Conservation (phyloP, 306 rosid species). For the Inga leiocalycina region DNA sequence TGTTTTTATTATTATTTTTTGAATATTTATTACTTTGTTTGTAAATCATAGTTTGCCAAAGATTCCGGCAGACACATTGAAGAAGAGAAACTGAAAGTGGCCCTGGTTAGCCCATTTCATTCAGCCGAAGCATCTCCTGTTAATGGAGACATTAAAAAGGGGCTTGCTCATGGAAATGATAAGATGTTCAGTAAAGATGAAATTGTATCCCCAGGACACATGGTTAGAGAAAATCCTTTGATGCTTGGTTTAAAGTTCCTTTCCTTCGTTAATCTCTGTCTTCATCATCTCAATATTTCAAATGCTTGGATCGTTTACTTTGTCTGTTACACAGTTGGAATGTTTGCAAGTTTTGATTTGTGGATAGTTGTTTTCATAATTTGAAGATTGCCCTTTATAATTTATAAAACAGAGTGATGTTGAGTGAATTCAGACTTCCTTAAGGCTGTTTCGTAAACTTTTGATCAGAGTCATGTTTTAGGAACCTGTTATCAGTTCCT, state of each 20-base stretch:
- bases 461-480: background rate
- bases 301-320: slow-evolving; percentile 30
- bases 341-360: slow-evolving; percentile 15
- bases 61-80: slow-evolving; percentile 67
- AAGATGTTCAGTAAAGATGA: slow-evolving; percentile 41
- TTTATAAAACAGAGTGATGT: background rate
- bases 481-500: slow-evolving; percentile 10
- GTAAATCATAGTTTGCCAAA: slow-evolving; percentile 67
- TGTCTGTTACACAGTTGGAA: slow-evolving; percentile 24
- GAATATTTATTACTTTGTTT: slow-evolving; percentile 24
- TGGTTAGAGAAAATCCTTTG: slow-evolving; percentile 55
- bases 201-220: slow-evolving; percentile 35
- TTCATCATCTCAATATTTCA: slow-evolving; percentile 32
- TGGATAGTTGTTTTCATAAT: slow-evolving; percentile 28
- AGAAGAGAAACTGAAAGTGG: slow-evolving; percentile 81
- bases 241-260: slow-evolving; percentile 28
- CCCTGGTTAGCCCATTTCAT: slow-evolving; percentile 54
- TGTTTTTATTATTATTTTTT: slow-evolving; percentile 29
- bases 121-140: slow-evolving; percentile 62
- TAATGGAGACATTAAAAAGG: slow-evolving; percentile 55
- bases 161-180: slow-evolving; percentile 46
- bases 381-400: background rate
- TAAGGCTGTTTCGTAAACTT: background rate
- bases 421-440: too few species aligned
- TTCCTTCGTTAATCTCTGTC: slow-evolving; percentile 25